A percentile compares a stretch with the other conserved stretches of the same genome.
Evolutionary conservation across 1,139 yeast species (phyloP).

Genomic region (Debaryomyces fabryi): DNA sequence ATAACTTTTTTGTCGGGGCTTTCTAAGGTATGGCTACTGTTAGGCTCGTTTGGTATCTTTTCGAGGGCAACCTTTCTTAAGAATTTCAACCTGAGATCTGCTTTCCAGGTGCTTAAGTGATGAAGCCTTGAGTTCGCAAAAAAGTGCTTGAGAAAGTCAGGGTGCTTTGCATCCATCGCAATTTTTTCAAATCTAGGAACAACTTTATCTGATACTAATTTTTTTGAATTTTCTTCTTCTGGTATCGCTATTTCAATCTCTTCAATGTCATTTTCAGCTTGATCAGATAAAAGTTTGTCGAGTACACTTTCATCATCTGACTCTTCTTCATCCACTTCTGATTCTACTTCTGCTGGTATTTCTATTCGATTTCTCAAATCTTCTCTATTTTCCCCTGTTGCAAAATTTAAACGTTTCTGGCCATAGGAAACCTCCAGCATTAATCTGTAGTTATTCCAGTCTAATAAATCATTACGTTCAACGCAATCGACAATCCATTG

Average conservation of each 20-base stretch:
- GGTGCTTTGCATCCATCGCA: conserved; percentile 66
- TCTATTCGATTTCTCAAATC: conserved; percentile 7
- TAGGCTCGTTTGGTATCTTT: neutral
- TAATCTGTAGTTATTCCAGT: conserved; percentile 69
- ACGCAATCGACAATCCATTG: conserved; percentile 79
- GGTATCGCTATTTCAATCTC: neutral
- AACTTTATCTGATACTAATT: neutral
- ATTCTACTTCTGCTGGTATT: conserved; percentile 12
- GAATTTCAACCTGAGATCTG: conserved; percentile 67
- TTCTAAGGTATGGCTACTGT: conserved; percentile 2
- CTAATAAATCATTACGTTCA: conserved; percentile 45
- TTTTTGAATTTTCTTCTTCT: neutral
- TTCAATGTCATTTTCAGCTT: conserved; percentile 8
- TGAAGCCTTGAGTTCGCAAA: conserved; percentile 85
- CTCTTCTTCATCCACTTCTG: conserved; percentile 4
- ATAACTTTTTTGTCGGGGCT: conserved; percentile 34
- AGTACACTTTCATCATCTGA: conserved; percentile 1
- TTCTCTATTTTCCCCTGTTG: conserved; percentile 10
- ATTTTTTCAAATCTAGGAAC: conserved; percentile 10
- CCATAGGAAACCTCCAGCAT: conserved; percentile 56
- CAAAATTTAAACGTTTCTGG: conserved; percentile 43
- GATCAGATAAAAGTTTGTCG: conserved; percentile 3
- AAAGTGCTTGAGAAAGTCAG: conserved; percentile 69
- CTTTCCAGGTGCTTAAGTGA: conserved; percentile 86
- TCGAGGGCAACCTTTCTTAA: conserved; percentile 37